phyloP scores from a whole-genome alignment of 306 rosid genomes.

The Quillaja saponaria region DNA sequence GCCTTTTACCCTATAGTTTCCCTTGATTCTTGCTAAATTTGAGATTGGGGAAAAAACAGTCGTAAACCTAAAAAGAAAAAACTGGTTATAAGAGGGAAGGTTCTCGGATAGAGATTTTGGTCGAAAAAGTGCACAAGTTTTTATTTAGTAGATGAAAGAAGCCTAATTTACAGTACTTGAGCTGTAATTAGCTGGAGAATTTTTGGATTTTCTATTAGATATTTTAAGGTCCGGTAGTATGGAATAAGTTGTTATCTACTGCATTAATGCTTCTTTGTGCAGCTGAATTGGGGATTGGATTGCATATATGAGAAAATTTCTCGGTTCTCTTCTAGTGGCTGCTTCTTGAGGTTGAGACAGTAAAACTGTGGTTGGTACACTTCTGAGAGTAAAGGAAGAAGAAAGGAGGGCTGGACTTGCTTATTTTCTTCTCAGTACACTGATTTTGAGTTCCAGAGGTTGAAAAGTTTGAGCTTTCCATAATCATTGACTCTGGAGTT shows the following conservation, averaged over 20 bases:
- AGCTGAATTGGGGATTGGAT: conserved; percentile 13
- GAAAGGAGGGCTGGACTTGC: conserved; percentile 10
- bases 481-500: background rate
- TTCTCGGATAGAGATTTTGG: conserved; percentile 34
- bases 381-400: conserved; percentile 27
- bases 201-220: conserved; percentile 5
- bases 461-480: background rate
- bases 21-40: conserved; percentile 26
- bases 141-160: conserved; percentile 6
- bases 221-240: conserved; percentile 1
- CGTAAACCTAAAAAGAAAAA: conserved; percentile 11
- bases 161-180: conserved; percentile 26
- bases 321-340: conserved; percentile 26
- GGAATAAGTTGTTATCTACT: conserved; percentile 17
- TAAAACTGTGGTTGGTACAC: conserved; percentile 20
- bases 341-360: conserved; percentile 7
- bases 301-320: conserved; percentile 30
- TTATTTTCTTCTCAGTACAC: conserved; percentile 18
- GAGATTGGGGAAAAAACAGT: conserved; percentile 25
- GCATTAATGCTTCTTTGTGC: conserved; percentile 4
- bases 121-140: conserved; percentile 22
- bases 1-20: conserved; percentile 23
- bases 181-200: conserved; percentile 28
- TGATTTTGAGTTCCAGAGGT: conserved; percentile 30
- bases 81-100: conserved; percentile 13